Percentiles rank a stretch among this genome's conserved stretches.
Conservation (phyloP, 805 yeast species). For the Candida peoriensis region DNA sequence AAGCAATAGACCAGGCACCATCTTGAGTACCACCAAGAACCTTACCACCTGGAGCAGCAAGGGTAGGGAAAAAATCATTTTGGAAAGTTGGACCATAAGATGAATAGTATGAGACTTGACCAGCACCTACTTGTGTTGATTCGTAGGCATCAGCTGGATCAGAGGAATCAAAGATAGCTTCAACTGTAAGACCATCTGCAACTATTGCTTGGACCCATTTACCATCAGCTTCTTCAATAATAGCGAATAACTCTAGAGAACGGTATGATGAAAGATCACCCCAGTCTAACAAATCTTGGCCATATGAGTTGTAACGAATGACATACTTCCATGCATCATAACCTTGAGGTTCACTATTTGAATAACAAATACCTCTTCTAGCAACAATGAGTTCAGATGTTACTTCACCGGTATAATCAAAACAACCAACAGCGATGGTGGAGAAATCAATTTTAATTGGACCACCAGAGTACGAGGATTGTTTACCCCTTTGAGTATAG, state of each 20-base stretch:
- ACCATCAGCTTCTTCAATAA: conserved; percentile 8
- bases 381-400: conserved; percentile 5
- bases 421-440: conserved; percentile 3
- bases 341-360: too few species aligned
- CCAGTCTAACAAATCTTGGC: neutral
- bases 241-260: conserved; percentile 2
- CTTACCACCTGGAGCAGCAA: conserved; percentile 17
- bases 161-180: conserved; percentile 1
- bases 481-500: too few species aligned
- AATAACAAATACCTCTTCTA: conserved; percentile 6
- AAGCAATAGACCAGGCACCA: conserved; percentile 6
- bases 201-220: conserved; percentile 7
- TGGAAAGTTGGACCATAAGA: conserved; percentile 18
- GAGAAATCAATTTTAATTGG: conserved; percentile 6
- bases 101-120: conserved; percentile 10
- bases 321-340: too few species aligned
- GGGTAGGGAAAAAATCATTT: conserved; percentile 12
- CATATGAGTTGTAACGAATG: too few species aligned
- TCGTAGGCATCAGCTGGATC: conserved; percentile 1
- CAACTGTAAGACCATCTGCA: conserved; percentile 6
- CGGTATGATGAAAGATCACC: neutral
- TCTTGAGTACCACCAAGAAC: conserved; percentile 12
- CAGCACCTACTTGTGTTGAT: conserved; percentile 4
- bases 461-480: too few species aligned
- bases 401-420: conserved; percentile 4